Percentiles rank a stretch among this genome's conserved stretches.
phyloP scores from a whole-genome alignment of 2,329 filamentous ascomycete species.

The Hymenotorrendiella dingleyae region DNA sequence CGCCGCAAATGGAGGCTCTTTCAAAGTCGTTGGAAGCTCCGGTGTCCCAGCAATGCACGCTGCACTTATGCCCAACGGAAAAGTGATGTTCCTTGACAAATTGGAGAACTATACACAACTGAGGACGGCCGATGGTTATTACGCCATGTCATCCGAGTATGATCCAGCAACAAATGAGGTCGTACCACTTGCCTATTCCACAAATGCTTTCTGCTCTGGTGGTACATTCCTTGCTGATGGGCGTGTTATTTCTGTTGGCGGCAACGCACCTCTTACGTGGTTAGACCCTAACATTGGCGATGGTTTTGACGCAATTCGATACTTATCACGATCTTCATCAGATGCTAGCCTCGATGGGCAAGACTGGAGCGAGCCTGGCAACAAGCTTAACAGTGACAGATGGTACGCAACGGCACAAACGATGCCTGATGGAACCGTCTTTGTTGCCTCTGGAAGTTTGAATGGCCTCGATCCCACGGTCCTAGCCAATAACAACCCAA shows the following conservation, averaged over 20 bases:
- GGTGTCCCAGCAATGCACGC: conserved; percentile 61
- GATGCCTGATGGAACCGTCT: conserved; percentile 49
- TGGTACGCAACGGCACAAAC: conserved; percentile 59
- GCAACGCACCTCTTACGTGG: conserved; percentile 48
- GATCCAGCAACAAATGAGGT: conserved; percentile 44
- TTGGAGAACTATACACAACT: conserved; percentile 56
- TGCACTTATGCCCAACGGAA: conserved; percentile 51
- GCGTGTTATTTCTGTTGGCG: conserved; percentile 47
- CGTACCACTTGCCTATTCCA: conserved; percentile 43
- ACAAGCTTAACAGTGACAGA: conserved; percentile 45
- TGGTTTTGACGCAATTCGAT: conserved; percentile 53
- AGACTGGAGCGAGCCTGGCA: conserved; percentile 49
- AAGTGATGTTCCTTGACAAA: conserved; percentile 57
- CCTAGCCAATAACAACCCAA: conserved; percentile 55
- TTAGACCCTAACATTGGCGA: conserved; percentile 53
- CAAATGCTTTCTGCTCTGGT: conserved; percentile 57
- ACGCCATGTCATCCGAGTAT: conserved; percentile 55
- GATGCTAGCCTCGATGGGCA: conserved; percentile 42
- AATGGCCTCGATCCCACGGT: conserved; percentile 51
- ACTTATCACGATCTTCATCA: conserved; percentile 42
- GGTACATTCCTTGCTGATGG: conserved; percentile 54
- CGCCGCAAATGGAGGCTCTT: conserved; percentile 39
- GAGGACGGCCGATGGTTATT: conserved; percentile 46
- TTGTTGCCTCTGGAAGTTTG: conserved; percentile 54
- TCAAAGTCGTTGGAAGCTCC: conserved; percentile 45